Conservation (phyloP, 2,329 filamentous ascomycete species). For the Dothistroma pini region DNA sequence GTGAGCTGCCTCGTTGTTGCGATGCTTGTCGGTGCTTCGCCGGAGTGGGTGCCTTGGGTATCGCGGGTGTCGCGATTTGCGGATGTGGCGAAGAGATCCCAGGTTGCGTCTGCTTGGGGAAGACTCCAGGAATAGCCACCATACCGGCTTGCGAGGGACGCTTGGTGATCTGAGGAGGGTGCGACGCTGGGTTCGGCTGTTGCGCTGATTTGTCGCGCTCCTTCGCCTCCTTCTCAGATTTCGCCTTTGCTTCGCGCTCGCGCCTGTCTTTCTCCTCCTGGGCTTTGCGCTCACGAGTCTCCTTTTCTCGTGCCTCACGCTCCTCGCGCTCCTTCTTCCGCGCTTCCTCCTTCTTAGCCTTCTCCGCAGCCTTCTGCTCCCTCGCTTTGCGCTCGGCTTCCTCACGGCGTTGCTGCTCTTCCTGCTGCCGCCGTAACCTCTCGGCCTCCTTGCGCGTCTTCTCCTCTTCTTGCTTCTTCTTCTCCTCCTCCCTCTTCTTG, state of each 20-base stretch:
- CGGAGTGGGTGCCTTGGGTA: conserved; percentile 79
- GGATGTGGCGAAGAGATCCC: conserved; percentile 74
- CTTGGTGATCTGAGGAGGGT: conserved; percentile 44
- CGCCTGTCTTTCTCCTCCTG: conserved; percentile 55
- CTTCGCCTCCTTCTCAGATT: conserved; percentile 40
- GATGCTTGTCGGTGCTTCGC: conserved; percentile 72
- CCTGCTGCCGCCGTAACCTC: conserved; percentile 70
- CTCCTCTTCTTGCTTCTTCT: conserved; percentile 87
- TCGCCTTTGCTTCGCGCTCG: conserved; percentile 57
- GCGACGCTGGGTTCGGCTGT: conserved; percentile 37
- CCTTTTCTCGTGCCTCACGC: conserved; percentile 63
- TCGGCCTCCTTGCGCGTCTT: conserved; percentile 80
- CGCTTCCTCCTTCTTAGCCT: conserved; percentile 65
- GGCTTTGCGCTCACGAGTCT: conserved; percentile 65
- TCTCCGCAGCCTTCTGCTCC: conserved; percentile 75
- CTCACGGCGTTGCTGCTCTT: conserved; percentile 80
- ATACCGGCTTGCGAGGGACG: conserved; percentile 59
- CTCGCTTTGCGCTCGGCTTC: conserved; percentile 81
- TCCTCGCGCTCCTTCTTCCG: conserved; percentile 75
- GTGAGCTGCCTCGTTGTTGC: conserved; percentile 63
- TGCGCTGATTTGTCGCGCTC: conserved; percentile 41
- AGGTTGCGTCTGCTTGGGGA: conserved; percentile 50
- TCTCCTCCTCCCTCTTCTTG: conserved; percentile 85
- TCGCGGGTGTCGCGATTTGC: conserved; percentile 70
- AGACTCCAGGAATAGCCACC: conserved; percentile 52